Conservation (phyloP, 148 eudicot species). For the Camellia lanceoleosa region DNA sequence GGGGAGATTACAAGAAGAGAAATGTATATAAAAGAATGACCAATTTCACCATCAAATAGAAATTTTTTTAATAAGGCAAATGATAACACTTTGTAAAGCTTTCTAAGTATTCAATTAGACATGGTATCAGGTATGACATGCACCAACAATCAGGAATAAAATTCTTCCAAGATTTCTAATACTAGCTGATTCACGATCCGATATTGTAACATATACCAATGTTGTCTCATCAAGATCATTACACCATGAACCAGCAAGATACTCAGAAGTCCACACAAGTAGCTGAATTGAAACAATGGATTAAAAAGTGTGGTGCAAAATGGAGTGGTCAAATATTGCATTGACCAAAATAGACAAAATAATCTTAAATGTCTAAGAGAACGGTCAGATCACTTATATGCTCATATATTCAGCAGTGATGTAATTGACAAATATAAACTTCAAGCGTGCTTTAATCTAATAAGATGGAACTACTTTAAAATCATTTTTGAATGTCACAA, state of each 20-base stretch:
- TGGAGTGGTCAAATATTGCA: neutral
- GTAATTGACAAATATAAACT: neutral
- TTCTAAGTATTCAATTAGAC: neutral
- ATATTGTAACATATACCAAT: neutral
- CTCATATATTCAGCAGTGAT: constrained; percentile 11
- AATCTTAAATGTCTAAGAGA: constrained; percentile 1
- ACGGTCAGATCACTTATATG: neutral
- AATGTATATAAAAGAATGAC: neutral
- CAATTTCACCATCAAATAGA: neutral
- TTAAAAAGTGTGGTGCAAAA: neutral
- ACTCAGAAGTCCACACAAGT: neutral
- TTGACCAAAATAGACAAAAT: neutral
- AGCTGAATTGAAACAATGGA: neutral
- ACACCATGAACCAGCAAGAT: neutral
- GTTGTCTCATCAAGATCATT: neutral
- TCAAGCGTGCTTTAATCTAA: neutral
- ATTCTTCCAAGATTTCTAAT: neutral
- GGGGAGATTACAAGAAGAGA: neutral
- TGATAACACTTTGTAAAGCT: neutral
- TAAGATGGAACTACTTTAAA: neutral
- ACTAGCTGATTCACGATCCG: neutral
- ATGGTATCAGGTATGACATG: neutral
- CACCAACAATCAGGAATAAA: neutral
- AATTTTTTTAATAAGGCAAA: neutral
- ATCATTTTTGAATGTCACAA: neutral